Conservation (phyloP, 345 rosid genomes). For the Eucalyptus microcorys region DNA sequence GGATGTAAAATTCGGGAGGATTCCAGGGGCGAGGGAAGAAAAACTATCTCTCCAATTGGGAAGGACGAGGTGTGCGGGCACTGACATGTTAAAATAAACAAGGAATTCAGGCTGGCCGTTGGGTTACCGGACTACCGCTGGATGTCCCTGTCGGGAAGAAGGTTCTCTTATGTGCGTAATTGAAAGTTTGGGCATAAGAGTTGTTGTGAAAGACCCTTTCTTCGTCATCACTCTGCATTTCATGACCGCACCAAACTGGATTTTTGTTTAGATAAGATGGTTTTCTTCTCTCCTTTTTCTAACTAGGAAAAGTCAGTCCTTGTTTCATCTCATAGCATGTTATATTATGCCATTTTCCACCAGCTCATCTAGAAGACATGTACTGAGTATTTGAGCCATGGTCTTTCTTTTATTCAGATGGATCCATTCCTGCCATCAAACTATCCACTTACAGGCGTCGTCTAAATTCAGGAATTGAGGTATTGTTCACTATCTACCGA, state of each 20-base stretch:
- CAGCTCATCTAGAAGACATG: neutral
- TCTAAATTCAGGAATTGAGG: constrained; percentile 53
- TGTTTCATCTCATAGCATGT: neutral
- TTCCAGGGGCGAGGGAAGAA: too few species aligned
- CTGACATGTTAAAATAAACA: too few species aligned
- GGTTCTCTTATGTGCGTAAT: neutral
- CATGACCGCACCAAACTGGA: neutral
- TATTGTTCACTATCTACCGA: neutral
- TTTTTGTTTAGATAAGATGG: neutral
- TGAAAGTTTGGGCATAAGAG: neutral
- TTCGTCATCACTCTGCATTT: neutral
- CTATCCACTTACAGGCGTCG: constrained; percentile 66
- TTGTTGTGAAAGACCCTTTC: neutral
- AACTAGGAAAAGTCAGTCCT: neutral
- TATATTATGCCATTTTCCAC: neutral
- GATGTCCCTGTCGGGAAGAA: neutral
- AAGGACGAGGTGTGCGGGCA: too few species aligned
- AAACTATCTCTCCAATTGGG: too few species aligned
- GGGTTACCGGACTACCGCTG: neutral
- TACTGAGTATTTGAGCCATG: neutral
- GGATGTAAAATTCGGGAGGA: too few species aligned
- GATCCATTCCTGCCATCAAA: constrained; percentile 87
- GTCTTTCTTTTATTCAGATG: constrained; percentile 33
- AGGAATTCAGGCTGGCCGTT: too few species aligned
- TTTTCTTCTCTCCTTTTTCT: neutral